Conservation (phyloP, 139 green algal genomes). For the Trebouxia sp. region DNA sequence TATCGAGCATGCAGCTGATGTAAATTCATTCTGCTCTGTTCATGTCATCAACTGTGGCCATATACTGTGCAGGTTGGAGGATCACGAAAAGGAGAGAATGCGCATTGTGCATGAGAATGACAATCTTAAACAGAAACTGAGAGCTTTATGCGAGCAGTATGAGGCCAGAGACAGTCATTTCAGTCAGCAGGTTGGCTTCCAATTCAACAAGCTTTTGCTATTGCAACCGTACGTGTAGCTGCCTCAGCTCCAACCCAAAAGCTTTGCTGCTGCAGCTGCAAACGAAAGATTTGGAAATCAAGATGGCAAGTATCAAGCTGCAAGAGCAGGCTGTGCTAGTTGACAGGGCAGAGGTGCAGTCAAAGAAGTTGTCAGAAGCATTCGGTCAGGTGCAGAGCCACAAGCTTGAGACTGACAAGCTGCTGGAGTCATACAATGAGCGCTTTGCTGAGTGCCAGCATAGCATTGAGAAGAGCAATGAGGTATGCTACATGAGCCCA, state of each 20-base stretch:
- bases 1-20: too few relatives aligned
- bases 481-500: background rate
- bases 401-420: slow-evolving; percentile 8
- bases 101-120: slow-evolving; percentile 6
- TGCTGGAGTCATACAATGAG: slow-evolving; percentile 10
- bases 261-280: background rate
- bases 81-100: background rate
- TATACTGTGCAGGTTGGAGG: background rate
- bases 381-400: background rate
- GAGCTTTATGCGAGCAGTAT: background rate
- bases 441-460: slow-evolving; percentile 8
- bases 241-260: background rate
- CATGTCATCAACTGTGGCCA: background rate
- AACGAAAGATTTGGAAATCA: background rate
- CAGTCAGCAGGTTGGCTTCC: background rate
- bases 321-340: background rate
- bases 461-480: slow-evolving; percentile 13
- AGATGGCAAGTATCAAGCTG: slow-evolving; percentile 7
- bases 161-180: slow-evolving; percentile 19
- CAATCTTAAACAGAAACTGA: background rate
- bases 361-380: slow-evolving; percentile 17
- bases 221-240: background rate
- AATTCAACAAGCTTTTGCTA: background rate
- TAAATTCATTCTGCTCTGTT: background rate
- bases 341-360: background rate